Evolutionary conservation across 2,329 filamentous ascomycete genomes (phyloP).

Genomic region (Talaromyces piceae): DNA sequence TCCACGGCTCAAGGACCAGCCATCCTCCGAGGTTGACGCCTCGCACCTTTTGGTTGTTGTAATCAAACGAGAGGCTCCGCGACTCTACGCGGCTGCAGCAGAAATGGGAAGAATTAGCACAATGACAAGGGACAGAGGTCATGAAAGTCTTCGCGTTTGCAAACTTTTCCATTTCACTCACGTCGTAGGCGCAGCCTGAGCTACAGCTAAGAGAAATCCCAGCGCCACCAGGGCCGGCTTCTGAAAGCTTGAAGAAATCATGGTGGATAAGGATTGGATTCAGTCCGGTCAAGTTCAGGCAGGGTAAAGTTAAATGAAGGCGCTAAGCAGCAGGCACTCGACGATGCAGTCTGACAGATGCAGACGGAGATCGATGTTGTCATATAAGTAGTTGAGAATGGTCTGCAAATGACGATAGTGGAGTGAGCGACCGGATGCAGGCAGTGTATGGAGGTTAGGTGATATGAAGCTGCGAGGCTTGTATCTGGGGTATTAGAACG

Average conservation of each 20-base stretch:
- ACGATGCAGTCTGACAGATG: background rate
- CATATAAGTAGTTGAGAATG: conserved; percentile 12
- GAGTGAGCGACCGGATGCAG: conserved; percentile 8
- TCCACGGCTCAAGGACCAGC: conserved; percentile 59
- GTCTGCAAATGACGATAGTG: background rate
- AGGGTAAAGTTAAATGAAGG: conserved; percentile 9
- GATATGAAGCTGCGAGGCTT: background rate
- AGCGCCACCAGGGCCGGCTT: conserved; percentile 9
- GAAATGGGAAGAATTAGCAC: background rate
- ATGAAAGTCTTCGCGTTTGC: background rate
- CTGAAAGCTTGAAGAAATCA: conserved; percentile 9
- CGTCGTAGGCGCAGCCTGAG: conserved; percentile 7
- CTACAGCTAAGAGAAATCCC: conserved; percentile 3
- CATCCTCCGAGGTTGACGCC: conserved; percentile 61
- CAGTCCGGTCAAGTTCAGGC: background rate
- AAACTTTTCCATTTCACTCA: background rate
- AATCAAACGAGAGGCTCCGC: conserved; percentile 42
- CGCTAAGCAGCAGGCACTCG: background rate
- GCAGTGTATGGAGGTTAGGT: background rate
- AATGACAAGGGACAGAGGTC: background rate
- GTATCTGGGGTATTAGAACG: background rate
- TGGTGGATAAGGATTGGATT: conserved; percentile 5
- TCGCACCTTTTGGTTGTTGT: conserved; percentile 48
- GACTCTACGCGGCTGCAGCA: conserved; percentile 19
- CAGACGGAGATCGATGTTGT: background rate